Conservation (phyloP, 1,139 yeast genomes). For the Debaryomyces psychrophilus region DNA sequence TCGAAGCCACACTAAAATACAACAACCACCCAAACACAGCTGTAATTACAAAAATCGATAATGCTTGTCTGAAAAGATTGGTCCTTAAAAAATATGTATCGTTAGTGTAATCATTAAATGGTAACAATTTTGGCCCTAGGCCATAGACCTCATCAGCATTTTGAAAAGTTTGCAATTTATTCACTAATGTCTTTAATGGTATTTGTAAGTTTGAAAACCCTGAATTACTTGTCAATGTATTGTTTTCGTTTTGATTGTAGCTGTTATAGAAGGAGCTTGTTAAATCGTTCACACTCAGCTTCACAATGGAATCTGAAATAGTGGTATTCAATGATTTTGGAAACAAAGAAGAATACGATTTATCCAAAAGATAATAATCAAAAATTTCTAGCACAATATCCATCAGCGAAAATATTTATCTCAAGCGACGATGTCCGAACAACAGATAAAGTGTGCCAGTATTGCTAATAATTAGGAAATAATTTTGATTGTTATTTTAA, state of each 20-base stretch:
- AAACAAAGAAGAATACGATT: conserved; percentile 58
- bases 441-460: background rate
- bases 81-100: conserved; percentile 71
- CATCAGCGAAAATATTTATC: conserved; percentile 45
- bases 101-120: conserved; percentile 55
- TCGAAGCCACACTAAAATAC: conserved; percentile 73
- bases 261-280: conserved; percentile 9
- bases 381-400: conserved; percentile 83
- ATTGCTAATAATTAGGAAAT: background rate
- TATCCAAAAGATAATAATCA: conserved; percentile 75
- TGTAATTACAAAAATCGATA: conserved; percentile 71
- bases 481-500: conserved; percentile 1
- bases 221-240: conserved; percentile 13
- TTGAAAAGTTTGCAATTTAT: conserved; percentile 31
- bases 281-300: conserved; percentile 7
- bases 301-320: conserved; percentile 18
- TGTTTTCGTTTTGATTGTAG: conserved; percentile 9
- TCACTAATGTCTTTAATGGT: conserved; percentile 22
- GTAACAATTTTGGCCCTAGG: conserved; percentile 33
- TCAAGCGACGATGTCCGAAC: background rate
- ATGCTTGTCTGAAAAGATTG: conserved; percentile 67
- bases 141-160: conserved; percentile 45
- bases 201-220: conserved; percentile 10
- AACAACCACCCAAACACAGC: conserved; percentile 83
- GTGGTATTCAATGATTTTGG: conserved; percentile 34